Evolutionary conservation across 1,284 basidiomycete species (phyloP).

Genomic region (Sphagnurus paluster): DNA sequence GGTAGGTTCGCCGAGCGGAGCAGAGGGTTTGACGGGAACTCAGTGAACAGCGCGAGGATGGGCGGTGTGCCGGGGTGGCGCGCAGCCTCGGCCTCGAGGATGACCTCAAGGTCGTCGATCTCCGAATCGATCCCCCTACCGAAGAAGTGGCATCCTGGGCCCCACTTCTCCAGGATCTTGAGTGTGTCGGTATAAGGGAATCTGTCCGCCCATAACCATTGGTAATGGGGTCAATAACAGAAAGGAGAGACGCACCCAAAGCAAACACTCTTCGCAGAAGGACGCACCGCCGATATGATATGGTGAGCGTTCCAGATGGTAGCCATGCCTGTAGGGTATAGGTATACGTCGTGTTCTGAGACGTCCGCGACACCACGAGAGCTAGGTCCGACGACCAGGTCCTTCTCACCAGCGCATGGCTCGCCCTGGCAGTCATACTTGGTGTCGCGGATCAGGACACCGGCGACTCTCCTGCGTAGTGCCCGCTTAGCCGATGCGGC

Average conservation of each 20-base stretch:
- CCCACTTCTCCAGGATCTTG: constrained; percentile 97
- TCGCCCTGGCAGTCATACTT: constrained; percentile 34
- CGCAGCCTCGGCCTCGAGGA: constrained; percentile 53
- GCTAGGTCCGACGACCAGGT: constrained; percentile 54
- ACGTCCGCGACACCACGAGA: constrained; percentile 62
- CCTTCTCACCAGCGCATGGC: constrained; percentile 46
- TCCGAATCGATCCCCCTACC: constrained; percentile 82
- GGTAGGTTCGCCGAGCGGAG: constrained; percentile 82
- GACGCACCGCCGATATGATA: constrained; percentile 54
- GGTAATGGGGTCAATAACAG: background rate
- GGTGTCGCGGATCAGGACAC: constrained; percentile 71
- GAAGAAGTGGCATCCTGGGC: constrained; percentile 90
- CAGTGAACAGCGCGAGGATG: constrained; percentile 72
- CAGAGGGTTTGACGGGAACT: constrained; percentile 95
- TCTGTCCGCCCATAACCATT: constrained; percentile 45
- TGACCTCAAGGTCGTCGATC: constrained; percentile 69
- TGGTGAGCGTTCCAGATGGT: constrained; percentile 93
- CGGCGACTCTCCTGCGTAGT: constrained; percentile 86
- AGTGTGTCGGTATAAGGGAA: constrained; percentile 99
- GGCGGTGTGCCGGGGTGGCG: constrained; percentile 48
- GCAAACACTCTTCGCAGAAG: constrained; percentile 81
- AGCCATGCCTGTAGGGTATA: constrained; percentile 89
- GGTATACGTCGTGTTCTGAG: constrained; percentile 84
- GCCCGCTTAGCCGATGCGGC: constrained; percentile 84
- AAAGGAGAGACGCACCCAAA: constrained; percentile 71